Evolutionary conservation across 108 stramenopile species (phyloP).

Genomic region (Fragilariopsis cylindrus): DNA sequence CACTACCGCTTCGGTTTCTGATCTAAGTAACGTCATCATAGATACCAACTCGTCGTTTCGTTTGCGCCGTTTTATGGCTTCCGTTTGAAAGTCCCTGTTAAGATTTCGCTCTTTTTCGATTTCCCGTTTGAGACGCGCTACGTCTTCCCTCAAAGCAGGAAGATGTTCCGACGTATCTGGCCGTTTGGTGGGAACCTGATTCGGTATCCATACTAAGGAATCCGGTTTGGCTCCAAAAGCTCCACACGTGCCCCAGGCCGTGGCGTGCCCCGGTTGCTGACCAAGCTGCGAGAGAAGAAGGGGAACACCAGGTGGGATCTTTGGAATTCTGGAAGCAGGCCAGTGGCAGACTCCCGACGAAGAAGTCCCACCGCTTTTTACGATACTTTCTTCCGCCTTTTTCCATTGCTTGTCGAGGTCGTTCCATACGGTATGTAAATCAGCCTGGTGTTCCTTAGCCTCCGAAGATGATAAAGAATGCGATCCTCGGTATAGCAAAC

Average conservation of each 20-base stretch:
- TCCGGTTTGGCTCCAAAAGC: conserved; percentile 33
- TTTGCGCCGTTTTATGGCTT: conserved; percentile 53
- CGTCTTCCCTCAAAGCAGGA: conserved; percentile 43
- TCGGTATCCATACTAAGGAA: conserved; percentile 65
- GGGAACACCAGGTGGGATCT: conserved; percentile 78
- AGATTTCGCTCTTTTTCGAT: conserved; percentile 49
- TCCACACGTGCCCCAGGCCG: conserved; percentile 57
- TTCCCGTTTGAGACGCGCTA: conserved; percentile 51
- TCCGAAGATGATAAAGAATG: conserved; percentile 3
- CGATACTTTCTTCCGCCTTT: conserved; percentile 37
- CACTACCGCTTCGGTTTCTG: conserved; percentile 88
- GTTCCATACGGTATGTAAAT: conserved; percentile 63
- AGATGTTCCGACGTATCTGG: conserved; percentile 36
- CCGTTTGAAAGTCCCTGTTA: conserved; percentile 60
- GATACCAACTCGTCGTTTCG: conserved; percentile 72
- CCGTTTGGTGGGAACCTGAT: conserved; percentile 44
- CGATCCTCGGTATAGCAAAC: conserved; percentile 38
- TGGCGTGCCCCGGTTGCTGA: conserved; percentile 59
- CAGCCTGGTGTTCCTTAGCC: conserved; percentile 16
- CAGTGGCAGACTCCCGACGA: conserved; percentile 46
- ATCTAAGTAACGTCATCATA: conserved; percentile 79
- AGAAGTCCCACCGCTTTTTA: conserved; percentile 14
- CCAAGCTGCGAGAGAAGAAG: conserved; percentile 66
- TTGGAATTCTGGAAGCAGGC: conserved; percentile 61
- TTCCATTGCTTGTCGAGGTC: conserved; percentile 43